Conservation (phyloP, 2,329 filamentous ascomycete genomes). For the Phoma herbarum region DNA sequence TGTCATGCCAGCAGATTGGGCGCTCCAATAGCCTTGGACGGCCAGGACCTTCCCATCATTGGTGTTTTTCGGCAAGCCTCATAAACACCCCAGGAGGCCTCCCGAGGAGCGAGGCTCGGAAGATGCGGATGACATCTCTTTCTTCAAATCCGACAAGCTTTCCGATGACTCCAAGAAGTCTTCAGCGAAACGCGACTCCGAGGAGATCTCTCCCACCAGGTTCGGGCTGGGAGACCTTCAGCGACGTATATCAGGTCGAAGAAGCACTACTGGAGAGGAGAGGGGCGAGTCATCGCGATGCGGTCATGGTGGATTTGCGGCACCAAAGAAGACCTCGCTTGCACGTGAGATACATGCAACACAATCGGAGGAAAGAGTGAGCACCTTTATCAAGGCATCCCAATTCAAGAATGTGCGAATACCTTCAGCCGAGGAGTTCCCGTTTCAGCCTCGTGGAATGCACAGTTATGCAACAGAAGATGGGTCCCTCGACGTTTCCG, state of each 20-base stretch:
- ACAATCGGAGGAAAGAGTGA: background rate
- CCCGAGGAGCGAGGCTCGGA: background rate
- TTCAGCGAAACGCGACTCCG: background rate
- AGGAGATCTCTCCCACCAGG: conserved; percentile 9
- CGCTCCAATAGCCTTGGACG: conserved; percentile 38
- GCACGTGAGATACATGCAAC: background rate
- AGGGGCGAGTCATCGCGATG: background rate
- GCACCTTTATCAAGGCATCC: conserved; percentile 14
- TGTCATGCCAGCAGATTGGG: conserved; percentile 57
- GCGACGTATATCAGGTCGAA: background rate
- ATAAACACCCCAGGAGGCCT: background rate
- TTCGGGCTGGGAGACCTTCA: background rate
- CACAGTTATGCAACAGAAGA: background rate
- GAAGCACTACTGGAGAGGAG: background rate
- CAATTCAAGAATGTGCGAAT: conserved; percentile 6
- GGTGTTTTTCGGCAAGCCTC: conserved; percentile 1
- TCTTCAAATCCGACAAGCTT: background rate
- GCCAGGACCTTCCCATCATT: background rate
- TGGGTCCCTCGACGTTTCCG: background rate
- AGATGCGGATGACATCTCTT: background rate
- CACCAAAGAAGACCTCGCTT: background rate
- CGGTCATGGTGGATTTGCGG: background rate
- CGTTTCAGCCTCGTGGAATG: conserved; percentile 3
- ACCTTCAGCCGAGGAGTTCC: conserved; percentile 5
- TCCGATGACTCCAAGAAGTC: background rate